Conservation (phyloP, 2,329 filamentous ascomycete species). For the Teratosphaeria pseudoeucalypti region DNA sequence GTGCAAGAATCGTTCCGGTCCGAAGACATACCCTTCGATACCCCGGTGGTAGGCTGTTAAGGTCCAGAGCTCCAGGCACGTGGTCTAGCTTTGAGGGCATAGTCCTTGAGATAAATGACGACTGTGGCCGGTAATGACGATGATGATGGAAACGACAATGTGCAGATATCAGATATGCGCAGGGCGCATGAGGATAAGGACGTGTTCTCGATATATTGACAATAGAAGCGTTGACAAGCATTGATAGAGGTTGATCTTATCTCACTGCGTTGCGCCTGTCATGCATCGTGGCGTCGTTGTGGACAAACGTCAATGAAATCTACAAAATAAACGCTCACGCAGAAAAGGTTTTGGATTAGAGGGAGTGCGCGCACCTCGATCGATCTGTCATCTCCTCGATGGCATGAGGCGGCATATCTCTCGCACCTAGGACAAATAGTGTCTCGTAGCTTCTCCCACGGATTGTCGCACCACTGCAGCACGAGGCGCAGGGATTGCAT, state of each 20-base stretch:
- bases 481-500: not conserved
- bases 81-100: not conserved
- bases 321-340: not conserved
- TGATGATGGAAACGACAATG: not conserved
- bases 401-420: not conserved
- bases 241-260: not conserved
- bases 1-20: not conserved
- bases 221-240: not conserved
- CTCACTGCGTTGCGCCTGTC: not conserved
- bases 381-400: not conserved
- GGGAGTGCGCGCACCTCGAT: not conserved
- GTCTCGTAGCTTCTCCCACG: not conserved
- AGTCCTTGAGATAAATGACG: not conserved
- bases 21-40: not conserved
- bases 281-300: not conserved
- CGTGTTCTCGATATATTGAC: not conserved
- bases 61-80: not conserved
- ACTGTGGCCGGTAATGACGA: not conserved
- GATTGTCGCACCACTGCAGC: not conserved
- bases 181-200: not conserved
- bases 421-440: not conserved
- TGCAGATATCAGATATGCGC: not conserved
- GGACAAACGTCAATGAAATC: not conserved
- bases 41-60: not conserved
- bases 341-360: not conserved